Evolutionary conservation across 2,329 filamentous ascomycete species (phyloP).

Genomic region (Chaetomiaceae sp.): DNA sequence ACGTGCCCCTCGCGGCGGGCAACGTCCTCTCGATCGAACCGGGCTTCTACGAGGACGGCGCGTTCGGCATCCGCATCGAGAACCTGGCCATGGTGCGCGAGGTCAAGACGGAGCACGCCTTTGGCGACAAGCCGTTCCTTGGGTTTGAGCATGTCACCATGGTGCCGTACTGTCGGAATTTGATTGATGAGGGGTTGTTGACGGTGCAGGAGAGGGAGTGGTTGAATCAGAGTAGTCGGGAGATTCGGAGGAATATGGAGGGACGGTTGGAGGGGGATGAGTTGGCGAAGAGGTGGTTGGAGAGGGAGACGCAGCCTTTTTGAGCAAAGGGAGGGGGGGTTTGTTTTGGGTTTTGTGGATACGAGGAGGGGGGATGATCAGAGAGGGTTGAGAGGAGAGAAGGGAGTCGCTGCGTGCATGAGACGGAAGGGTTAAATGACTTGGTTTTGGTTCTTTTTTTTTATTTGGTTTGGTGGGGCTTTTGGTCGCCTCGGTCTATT

Average conservation of each 20-base stretch:
- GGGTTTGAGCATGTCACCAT: constrained; percentile 97
- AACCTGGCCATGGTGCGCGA: constrained; percentile 91
- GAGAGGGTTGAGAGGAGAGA: too few relatives aligned
- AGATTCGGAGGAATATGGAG: constrained; percentile 78
- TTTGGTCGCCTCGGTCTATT: neutral
- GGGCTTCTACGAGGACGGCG: constrained; percentile 93
- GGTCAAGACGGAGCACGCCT: constrained; percentile 78
- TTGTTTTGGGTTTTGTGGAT: neutral
- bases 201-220: constrained; percentile 72
- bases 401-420: too few relatives aligned
- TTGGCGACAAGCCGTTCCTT: constrained; percentile 89
- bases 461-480: too few relatives aligned
- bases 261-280: constrained; percentile 69
- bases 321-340: constrained; percentile 22
- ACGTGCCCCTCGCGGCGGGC: constrained; percentile 82
- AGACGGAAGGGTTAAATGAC: too few relatives aligned
- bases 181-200: constrained; percentile 72
- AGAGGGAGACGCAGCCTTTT: constrained; percentile 74
- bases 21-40: constrained; percentile 97
- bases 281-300: constrained; percentile 71
- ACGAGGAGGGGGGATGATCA: too few relatives aligned
- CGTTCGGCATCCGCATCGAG: constrained; percentile 93
- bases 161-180: constrained; percentile 86
- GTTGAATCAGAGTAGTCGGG: constrained; percentile 79
- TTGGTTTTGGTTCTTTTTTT: too few relatives aligned